Evolutionary conservation across 345 rosid genomes (phyloP), one percentile per base, ranked within the genome.

Genomic region (Crucihimalaya himalaica): DNA sequence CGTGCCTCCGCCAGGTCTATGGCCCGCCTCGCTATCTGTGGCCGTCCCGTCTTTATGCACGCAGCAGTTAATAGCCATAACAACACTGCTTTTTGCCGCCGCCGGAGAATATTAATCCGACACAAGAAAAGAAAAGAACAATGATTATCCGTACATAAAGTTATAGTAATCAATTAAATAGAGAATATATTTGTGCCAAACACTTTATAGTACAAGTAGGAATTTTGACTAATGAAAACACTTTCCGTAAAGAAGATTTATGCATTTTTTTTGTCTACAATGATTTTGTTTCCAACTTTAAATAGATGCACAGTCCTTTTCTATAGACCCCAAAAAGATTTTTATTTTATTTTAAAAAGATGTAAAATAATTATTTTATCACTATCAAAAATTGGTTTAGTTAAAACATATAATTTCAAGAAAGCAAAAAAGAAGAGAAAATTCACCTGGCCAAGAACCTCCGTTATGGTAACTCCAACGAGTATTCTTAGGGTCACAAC

Each of bases 401-500:
- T 43, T 42, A 29, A 45, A 25, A 8, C 12, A 51, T 15, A 5
- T 23, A 25, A 20, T 37, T 18, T 29, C 11, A 60, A 28, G 37
- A 45, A 47, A 60, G 11, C n/a, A n/a, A n/a, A 40, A 18, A 21
- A 54, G 50, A 45, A 56, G 2, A 56, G 1, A 35, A 21, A 21
- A n/a, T 42, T 75, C 48, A 84, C 87, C 87, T 65, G 91, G 89
- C 94, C 89, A 89, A 68, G 91, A 89, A 28, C 91, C 94, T 20
- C 88, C 89, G 59, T 89, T 84, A 64, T 87, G 91, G 66, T 87
- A 85, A 65, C 88, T 87, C 91, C 94, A 86, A 54, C 85, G 70
- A 14, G 88, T 88, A 48, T 86, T 88, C 83, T 86, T 85, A 0
- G 91, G 91, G 66, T 86, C 94, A 48, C 88, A 84, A 16, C 89